Percentiles rank a stretch among this genome's conserved stretches.
phyloP scores from a whole-genome alignment of 2,329 filamentous ascomycete species.

The Trichoderma polysporum region DNA sequence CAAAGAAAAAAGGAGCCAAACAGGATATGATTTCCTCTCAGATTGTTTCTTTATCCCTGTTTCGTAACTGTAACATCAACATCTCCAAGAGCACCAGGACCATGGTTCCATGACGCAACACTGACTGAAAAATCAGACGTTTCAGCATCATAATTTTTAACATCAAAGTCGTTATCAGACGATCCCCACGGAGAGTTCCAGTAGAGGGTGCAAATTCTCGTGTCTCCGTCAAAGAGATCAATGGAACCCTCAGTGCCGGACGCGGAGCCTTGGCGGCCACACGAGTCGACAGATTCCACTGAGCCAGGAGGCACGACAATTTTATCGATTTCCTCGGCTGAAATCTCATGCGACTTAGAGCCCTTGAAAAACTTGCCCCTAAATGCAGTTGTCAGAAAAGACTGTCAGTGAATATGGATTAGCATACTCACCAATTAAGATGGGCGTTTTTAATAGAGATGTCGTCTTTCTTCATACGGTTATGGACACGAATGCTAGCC shows the following conservation, averaged over 20 bases:
- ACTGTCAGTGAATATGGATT: fast-evolving
- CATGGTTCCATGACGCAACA: neutral
- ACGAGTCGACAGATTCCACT: neutral
- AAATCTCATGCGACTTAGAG: neutral
- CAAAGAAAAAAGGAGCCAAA: too few relatives aligned
- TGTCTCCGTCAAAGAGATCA: neutral
- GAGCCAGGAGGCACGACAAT: neutral
- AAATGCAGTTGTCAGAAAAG: neutral
- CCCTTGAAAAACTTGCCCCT: neutral
- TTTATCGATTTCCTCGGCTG: neutral
- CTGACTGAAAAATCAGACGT: neutral
- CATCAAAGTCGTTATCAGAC: neutral
- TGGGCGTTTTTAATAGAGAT: neutral
- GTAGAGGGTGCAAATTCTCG: neutral
- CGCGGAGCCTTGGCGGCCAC: neutral
- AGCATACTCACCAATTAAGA: neutral
- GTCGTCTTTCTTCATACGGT: neutral
- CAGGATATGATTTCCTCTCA: too few relatives aligned
- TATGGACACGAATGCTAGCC: neutral
- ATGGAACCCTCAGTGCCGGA: neutral
- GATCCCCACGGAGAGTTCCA: neutral
- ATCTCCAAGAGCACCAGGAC: neutral
- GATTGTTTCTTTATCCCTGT: neutral
- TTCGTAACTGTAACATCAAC: neutral
- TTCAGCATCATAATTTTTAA: neutral